phyloP scores from a whole-genome alignment of 164 flowering plant species.

The Pachysandra terminalis region DNA sequence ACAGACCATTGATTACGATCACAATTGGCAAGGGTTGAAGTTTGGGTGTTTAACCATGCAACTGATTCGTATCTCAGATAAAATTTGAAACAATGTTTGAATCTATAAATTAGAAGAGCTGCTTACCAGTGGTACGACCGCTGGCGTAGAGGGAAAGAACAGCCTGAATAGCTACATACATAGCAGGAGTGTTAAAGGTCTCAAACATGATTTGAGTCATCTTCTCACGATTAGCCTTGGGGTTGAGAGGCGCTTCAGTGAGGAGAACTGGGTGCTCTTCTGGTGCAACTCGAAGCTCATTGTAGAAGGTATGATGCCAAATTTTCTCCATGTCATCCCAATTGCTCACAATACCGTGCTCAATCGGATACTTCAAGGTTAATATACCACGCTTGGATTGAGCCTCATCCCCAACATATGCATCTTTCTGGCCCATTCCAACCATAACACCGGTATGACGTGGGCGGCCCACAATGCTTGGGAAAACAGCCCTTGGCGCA shows the following conservation, averaged over 20 bases:
- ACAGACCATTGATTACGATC: no score
- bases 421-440: slow-evolving; percentile 45
- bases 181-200: slow-evolving; percentile 30
- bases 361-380: slow-evolving; percentile 50
- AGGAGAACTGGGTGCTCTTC: slow-evolving; percentile 53
- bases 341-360: slow-evolving; percentile 54
- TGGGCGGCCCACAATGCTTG: slow-evolving; percentile 43
- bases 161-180: slow-evolving; percentile 18
- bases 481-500: slow-evolving; percentile 49
- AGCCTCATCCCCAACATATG: slow-evolving; percentile 44
- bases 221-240: slow-evolving; percentile 45
- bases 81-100: background rate
- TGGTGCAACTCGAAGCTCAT: slow-evolving; percentile 51
- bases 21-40: no score
- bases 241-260: slow-evolving; percentile 43
- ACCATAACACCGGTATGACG: slow-evolving; percentile 45
- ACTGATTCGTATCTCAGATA: background rate
- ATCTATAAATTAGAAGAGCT: background rate
- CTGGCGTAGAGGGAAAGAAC: slow-evolving; percentile 21
- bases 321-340: slow-evolving; percentile 53
- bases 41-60: no score
- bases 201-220: slow-evolving; percentile 35
- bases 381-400: slow-evolving; percentile 53
- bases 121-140: slow-evolving; percentile 26
- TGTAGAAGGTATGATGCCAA: slow-evolving; percentile 35